Percentiles rank a stretch among this genome's conserved stretches.
Evolutionary conservation across 306 rosid species (phyloP).

Genomic region (Styphnolobium japonicum): DNA sequence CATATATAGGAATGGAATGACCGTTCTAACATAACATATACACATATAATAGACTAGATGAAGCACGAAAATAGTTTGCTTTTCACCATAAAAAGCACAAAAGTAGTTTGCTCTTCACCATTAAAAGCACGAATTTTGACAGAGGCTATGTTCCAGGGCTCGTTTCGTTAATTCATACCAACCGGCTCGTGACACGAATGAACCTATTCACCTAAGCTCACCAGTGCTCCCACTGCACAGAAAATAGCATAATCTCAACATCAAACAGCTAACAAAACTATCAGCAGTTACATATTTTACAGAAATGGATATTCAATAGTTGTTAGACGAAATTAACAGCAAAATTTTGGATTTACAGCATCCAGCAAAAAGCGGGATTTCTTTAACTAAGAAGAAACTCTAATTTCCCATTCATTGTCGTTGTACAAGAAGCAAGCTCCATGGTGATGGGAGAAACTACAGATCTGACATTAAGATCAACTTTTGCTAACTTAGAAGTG

Average conservation of each 20-base stretch:
- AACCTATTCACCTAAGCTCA: neutral
- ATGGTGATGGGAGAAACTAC: slow-evolving; percentile 6
- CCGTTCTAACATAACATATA: no score
- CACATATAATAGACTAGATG: no score
- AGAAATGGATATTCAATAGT: neutral
- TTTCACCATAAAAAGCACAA: no score
- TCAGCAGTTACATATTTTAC: slow-evolving; percentile 13
- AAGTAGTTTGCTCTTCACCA: no score
- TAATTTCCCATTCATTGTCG: slow-evolving; percentile 1
- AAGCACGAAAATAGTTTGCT: no score
- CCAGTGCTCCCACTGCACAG: neutral
- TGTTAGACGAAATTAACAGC: neutral
- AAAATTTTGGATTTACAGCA: neutral
- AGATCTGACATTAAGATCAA: neutral
- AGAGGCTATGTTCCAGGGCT: no score
- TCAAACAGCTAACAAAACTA: neutral
- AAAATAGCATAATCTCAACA: neutral
- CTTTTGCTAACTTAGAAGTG: neutral
- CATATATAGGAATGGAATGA: no score
- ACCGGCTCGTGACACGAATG: no score
- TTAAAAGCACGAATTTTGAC: no score
- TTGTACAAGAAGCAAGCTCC: slow-evolving; percentile 24
- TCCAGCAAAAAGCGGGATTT: neutral
- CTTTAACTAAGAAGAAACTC: neutral
- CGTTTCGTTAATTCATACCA: no score